Conservation (phyloP, 306 rosid genomes). For the Dryas alaskensis region DNA sequence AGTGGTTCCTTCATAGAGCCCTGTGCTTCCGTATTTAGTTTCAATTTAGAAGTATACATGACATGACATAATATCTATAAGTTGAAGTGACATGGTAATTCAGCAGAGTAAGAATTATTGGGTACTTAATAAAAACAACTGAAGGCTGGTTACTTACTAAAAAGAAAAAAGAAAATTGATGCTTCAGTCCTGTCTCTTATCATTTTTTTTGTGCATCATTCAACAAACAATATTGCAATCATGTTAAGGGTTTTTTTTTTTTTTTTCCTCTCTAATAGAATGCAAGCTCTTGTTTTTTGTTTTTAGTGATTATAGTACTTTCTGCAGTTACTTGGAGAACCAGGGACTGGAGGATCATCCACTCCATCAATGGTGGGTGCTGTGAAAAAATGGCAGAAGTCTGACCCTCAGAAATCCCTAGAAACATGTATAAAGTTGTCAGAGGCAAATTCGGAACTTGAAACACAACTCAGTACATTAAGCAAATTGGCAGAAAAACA, state of each 20-base stretch:
- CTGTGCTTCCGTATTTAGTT: not conserved
- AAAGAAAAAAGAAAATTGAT: not conserved
- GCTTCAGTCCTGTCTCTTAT: not conserved
- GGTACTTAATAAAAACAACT: not conserved
- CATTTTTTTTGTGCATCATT: not conserved
- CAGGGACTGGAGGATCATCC: conserved; percentile 95
- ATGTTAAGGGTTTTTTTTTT: not conserved
- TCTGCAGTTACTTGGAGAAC: conserved; percentile 88
- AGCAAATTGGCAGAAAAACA: conserved; percentile 67
- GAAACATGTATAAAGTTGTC: conserved; percentile 87
- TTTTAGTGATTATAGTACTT: conserved; percentile 24
- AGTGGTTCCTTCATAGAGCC: not conserved
- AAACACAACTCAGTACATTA: conserved; percentile 58
- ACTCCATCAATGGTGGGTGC: conserved; percentile 99
- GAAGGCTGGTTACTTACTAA: not conserved
- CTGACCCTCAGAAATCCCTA: conserved; percentile 63
- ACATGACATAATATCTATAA: not conserved
- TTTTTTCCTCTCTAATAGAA: conserved; percentile 2
- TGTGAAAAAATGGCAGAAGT: conserved; percentile 92
- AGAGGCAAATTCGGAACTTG: conserved; percentile 74
- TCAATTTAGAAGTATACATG: not conserved
- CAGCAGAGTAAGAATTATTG: not conserved
- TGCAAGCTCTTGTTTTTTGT: conserved; percentile 2
- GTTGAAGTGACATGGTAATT: not conserved
- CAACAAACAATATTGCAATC: not conserved